These are phyloP conservation scores for Calonectria honghensis DNA, from an alignment of 2,329 filamentous ascomycete species.

Conservation along the genomic window DNA sequence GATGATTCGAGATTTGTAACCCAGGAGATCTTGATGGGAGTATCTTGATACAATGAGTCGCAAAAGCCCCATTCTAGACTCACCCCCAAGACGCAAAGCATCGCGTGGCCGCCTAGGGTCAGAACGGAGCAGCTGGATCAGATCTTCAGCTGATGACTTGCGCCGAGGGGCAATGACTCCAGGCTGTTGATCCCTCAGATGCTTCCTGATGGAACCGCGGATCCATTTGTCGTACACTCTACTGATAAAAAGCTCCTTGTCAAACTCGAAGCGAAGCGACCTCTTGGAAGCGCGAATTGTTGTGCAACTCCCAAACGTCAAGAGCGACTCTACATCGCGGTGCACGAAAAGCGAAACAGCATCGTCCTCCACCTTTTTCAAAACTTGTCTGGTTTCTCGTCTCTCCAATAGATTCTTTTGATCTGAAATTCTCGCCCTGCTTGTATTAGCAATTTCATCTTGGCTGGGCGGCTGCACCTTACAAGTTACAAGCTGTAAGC, in stretches of 20 bases:
- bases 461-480: background rate
- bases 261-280: background rate
- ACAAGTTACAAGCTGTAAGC: background rate
- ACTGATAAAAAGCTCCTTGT: background rate
- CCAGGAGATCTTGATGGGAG: background rate
- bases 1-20: background rate
- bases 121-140: background rate
- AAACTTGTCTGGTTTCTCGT: background rate
- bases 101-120: background rate
- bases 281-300: background rate
- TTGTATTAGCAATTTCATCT: background rate
- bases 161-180: background rate
- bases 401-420: slow-evolving; percentile 1
- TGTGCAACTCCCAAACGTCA: background rate
- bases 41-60: background rate
- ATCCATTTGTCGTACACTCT: slow-evolving; percentile 7
- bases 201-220: background rate
- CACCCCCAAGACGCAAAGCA: background rate
- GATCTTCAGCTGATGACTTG: background rate
- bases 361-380: background rate
- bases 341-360: background rate
- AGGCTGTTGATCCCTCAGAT: background rate
- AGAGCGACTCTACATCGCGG: background rate
- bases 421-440: background rate
- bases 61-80: background rate